Conservation (phyloP, 176 grass and related monocot species). For the Canna indica region DNA sequence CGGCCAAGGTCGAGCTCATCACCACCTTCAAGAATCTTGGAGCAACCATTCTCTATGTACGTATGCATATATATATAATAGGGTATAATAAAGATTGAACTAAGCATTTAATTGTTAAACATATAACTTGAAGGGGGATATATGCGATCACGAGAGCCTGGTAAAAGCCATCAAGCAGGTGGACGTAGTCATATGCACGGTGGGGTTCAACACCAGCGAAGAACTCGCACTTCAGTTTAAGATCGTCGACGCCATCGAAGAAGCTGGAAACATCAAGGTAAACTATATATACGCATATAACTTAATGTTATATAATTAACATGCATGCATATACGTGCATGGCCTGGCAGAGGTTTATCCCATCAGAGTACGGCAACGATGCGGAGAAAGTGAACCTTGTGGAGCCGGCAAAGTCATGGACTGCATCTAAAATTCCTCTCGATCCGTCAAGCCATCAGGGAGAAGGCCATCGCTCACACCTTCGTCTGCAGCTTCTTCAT, state of each 20-base stretch:
- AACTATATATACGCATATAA: no score
- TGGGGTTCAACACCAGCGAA: not conserved
- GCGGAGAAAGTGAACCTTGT: not conserved
- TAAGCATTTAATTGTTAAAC: not conserved
- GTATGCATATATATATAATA: not conserved
- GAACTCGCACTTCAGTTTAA: not conserved
- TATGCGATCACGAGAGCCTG: not conserved
- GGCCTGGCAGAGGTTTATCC: not conserved
- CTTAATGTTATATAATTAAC: no score
- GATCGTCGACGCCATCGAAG: not conserved
- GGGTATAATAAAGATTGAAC: not conserved
- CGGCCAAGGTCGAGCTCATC: not conserved
- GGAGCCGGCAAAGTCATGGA: slow-evolving; percentile 12
- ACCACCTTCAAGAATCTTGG: not conserved
- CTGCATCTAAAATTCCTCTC: not conserved
- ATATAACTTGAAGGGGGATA: not conserved
- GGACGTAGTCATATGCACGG: not conserved
- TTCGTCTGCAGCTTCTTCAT: slow-evolving; percentile 14
- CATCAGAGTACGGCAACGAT: slow-evolving; percentile 16
- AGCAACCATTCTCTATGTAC: not conserved
- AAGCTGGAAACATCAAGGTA: not conserved
- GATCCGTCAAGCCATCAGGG: slow-evolving; percentile 1
- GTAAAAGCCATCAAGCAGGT: not conserved
- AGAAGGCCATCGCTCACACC: slow-evolving; percentile 6
- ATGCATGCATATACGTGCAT: no score